Percentiles rank a stretch among this genome's conserved stretches.
These are phyloP conservation scores for Neurospora sp. DNA, from an alignment of 495 filamentous ascomycete genomes.

Conservation along the genomic window DNA sequence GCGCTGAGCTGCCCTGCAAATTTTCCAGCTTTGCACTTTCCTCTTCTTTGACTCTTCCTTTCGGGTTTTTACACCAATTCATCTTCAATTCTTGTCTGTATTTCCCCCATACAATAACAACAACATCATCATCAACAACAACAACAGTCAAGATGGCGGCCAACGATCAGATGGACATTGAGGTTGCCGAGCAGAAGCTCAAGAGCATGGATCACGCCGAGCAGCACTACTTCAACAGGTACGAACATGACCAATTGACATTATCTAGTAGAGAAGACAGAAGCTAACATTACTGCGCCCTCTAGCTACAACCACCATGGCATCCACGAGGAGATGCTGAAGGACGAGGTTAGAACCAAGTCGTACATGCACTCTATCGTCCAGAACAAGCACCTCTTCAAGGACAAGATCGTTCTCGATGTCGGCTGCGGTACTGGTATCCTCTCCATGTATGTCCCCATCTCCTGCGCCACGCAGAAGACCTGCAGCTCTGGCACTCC, in stretches of 20 bases:
- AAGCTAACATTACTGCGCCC: constrained; percentile 6
- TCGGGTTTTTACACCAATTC: not conserved
- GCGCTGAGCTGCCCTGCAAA: not conserved
- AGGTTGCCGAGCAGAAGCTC: constrained; percentile 40
- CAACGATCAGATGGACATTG: constrained; percentile 34
- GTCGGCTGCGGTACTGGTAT: constrained; percentile 91
- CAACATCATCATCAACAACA: not conserved
- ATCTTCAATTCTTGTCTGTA: not conserved
- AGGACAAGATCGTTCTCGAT: constrained; percentile 83
- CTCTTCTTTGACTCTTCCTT: not conserved
- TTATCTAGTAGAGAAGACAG: not conserved
- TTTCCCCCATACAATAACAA: not conserved
- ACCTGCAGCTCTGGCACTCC: not conserved
- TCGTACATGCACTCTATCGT: constrained; percentile 96
- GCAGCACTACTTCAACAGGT: constrained; percentile 97
- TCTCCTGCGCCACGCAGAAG: not conserved
- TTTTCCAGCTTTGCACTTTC: not conserved
- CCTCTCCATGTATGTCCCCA: constrained; percentile 58
- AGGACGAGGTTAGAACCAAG: constrained; percentile 93
- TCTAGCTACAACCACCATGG: constrained; percentile 91
- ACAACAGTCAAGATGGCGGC: constrained; percentile 22
- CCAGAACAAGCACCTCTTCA: constrained; percentile 84
- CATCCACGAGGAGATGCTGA: constrained; percentile 98
- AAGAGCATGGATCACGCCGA: constrained; percentile 74
- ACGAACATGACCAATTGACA: constrained; percentile 14